These are phyloP conservation scores for Fusarium sp. DNA, from an alignment of 2,329 filamentous ascomycete species.

Conservation along the genomic window DNA sequence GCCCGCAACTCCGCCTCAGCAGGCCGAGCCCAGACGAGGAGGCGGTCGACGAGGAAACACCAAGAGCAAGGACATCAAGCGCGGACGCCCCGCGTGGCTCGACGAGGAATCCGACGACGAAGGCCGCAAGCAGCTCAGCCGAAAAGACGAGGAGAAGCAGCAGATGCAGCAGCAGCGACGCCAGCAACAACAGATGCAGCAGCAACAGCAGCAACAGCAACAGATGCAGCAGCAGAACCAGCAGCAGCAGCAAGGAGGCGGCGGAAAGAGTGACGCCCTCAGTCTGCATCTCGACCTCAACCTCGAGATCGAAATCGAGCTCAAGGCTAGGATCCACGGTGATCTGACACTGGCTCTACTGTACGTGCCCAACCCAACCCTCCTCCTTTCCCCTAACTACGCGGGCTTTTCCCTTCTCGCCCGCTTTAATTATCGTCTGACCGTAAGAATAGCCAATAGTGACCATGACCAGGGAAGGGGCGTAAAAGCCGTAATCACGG, in stretches of 20 bases:
- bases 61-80: conserved; percentile 27
- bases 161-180: conserved; percentile 21
- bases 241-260: conserved; percentile 27
- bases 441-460: conserved; percentile 40
- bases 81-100: conserved; percentile 40
- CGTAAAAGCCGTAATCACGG: conserved; percentile 9
- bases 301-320: conserved; percentile 83
- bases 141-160: background rate
- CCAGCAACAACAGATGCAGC: conserved; percentile 32
- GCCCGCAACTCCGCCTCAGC: conserved; percentile 40
- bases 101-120: conserved; percentile 42
- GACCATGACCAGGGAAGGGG: conserved; percentile 42
- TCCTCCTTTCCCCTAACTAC: background rate
- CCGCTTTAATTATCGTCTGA: conserved; percentile 24
- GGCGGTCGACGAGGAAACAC: conserved; percentile 10
- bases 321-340: conserved; percentile 87
- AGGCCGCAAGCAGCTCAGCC: conserved; percentile 30
- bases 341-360: conserved; percentile 81
- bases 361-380: conserved; percentile 51
- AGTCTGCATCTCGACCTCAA: conserved; percentile 82
- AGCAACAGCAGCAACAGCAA: conserved; percentile 32
- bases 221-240: conserved; percentile 37
- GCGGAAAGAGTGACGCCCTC: conserved; percentile 54
- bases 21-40: conserved; percentile 21
- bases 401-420: conserved; percentile 14